Evolutionary conservation across 2,329 filamentous ascomycete genomes (phyloP).

Genomic region (Colletotrichum musae): DNA sequence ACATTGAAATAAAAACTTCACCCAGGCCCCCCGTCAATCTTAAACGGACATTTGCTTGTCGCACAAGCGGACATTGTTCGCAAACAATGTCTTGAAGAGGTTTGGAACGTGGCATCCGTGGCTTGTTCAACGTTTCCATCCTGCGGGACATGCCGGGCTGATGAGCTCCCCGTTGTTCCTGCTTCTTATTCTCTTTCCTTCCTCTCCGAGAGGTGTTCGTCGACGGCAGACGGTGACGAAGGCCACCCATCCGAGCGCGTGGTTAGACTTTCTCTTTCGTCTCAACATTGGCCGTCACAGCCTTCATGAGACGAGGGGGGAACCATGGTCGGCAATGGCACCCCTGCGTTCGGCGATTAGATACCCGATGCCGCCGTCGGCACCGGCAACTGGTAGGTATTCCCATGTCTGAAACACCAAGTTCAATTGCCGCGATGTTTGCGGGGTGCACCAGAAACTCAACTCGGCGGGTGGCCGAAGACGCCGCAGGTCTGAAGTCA

Average conservation of each 20-base stretch:
- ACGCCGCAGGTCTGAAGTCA: background rate
- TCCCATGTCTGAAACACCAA: constrained; percentile 11
- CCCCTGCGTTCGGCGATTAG: constrained; percentile 9
- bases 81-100: constrained; percentile 7
- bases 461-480: background rate
- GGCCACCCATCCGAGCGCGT: background rate
- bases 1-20: too few relatives aligned
- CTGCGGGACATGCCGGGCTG: constrained; percentile 7
- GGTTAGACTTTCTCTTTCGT: constrained; percentile 16
- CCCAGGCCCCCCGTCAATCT: too few relatives aligned
- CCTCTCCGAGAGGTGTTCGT: background rate
- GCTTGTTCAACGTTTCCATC: constrained; percentile 8
- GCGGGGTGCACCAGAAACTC: background rate
- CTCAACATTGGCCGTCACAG: constrained; percentile 1
- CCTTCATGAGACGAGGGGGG: constrained; percentile 3
- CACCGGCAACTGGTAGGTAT: background rate
- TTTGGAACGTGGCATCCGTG: constrained; percentile 8
- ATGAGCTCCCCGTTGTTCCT: background rate
- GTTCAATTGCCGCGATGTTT: constrained; percentile 10
- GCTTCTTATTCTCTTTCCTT: background rate
- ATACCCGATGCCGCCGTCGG: background rate
- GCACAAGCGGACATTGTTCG: constrained; percentile 12
- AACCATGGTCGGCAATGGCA: background rate
- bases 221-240: too few relatives aligned
- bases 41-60: too few relatives aligned